Evolutionary conservation across 805 yeast genomes (phyloP).

Genomic region (Lipomyces starkeyi): DNA sequence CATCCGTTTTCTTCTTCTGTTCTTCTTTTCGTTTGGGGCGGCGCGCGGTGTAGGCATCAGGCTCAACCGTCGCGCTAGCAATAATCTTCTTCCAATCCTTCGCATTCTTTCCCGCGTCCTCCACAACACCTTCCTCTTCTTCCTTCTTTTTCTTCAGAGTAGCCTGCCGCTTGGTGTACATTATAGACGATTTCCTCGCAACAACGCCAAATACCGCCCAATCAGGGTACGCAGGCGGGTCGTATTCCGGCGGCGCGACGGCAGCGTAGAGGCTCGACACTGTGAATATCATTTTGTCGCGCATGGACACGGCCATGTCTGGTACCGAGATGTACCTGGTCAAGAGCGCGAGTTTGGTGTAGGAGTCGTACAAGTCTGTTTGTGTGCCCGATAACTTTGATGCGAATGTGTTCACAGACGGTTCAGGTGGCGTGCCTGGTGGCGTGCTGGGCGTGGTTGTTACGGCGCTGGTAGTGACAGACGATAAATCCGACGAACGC

Average conservation of each 20-base stretch:
- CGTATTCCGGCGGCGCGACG: slow-evolving; percentile 69
- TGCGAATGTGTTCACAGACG: neutral
- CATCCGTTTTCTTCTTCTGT: neutral
- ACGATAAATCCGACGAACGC: neutral
- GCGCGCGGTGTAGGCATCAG: neutral
- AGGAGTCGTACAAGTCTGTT: slow-evolving; percentile 21
- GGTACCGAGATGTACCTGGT: slow-evolving; percentile 53
- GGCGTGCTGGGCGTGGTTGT: neutral
- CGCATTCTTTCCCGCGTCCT: neutral
- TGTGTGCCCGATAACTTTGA: slow-evolving; percentile 20
- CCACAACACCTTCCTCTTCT: neutral
- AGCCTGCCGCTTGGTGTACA: slow-evolving; percentile 40
- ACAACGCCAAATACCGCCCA: slow-evolving; percentile 83
- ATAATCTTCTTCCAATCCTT: slow-evolving; percentile 3
- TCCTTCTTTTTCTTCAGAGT: neutral
- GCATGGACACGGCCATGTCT: slow-evolving; percentile 50
- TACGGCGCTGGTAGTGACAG: slow-evolving; percentile 4
- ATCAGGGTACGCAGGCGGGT: slow-evolving; percentile 72
- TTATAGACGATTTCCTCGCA: slow-evolving; percentile 60
- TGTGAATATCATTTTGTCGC: slow-evolving; percentile 60
- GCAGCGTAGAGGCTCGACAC: slow-evolving; percentile 66
- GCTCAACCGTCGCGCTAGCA: slow-evolving; percentile 4
- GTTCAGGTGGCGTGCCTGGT: neutral
- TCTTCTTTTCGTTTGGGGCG: neutral
- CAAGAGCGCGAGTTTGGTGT: slow-evolving; percentile 13